These are phyloP conservation scores for Verbena officinalis DNA, from an alignment of 257 asterid genomes.

Conservation along the genomic window DNA sequence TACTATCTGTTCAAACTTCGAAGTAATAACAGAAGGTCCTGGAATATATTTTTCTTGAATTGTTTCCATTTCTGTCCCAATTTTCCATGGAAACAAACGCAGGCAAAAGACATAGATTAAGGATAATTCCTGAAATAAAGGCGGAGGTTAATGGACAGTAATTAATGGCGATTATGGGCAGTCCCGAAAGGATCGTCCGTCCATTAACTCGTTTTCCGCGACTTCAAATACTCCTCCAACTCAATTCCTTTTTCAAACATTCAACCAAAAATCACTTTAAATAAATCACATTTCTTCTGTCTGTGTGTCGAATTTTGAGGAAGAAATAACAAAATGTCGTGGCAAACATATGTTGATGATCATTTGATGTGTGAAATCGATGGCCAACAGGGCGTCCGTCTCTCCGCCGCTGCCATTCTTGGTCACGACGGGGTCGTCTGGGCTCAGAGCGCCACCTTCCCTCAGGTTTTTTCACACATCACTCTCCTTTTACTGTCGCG, in stretches of 20 bases:
- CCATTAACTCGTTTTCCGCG: conserved; percentile 15
- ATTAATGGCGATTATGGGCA: not conserved
- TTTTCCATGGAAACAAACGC: not conserved
- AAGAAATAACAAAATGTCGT: conserved; percentile 42
- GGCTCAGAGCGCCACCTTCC: conserved; percentile 65
- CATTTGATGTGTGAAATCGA: conserved; percentile 65
- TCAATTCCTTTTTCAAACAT: conserved; percentile 3
- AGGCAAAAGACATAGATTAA: conserved; percentile 3
- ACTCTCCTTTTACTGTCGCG: not conserved
- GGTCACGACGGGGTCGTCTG: conserved; percentile 55
- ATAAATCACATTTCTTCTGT: not conserved
- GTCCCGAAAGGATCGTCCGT: conserved; percentile 28
- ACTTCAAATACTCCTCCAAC: conserved; percentile 10
- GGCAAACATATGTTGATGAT: conserved; percentile 64
- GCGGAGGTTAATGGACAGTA: conserved; percentile 20
- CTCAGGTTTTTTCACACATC: conserved; percentile 36
- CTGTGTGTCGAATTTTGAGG: not conserved
- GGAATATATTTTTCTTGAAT: too few species aligned
- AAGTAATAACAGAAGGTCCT: too few species aligned
- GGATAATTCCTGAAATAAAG: conserved; percentile 23
- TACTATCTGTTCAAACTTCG: too few species aligned
- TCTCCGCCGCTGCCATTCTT: conserved; percentile 57
- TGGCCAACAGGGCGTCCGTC: conserved; percentile 48
- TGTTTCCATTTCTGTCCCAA: too few species aligned
- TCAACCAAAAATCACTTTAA: conserved; percentile 6